Base-by-base conservation (phyloP, 2,329 filamentous ascomycete genomes). In the Fonsecaea pedrosoi region DNA sequence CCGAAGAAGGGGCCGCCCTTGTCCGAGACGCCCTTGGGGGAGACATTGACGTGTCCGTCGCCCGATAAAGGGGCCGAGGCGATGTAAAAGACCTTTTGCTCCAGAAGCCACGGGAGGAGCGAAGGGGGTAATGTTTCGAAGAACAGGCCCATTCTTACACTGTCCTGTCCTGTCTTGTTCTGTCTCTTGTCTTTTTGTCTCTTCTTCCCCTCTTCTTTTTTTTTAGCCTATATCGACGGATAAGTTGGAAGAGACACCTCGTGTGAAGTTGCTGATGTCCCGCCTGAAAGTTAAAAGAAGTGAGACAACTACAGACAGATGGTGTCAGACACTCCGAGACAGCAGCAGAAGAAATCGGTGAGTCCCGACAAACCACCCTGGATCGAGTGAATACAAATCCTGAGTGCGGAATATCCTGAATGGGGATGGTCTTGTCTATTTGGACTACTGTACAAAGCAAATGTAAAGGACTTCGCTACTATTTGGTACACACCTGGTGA, bases 1-100 rank as follows among this genome's bases (percentile, higher is more conserved):
- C 71, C 71, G 56, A 73, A 73, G 60, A 70, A 82, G 0, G 86
- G 81, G 25, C 89, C 83, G 57, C 91, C 90, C 78, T 94, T 92
- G 61, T 91, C 90, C 0, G 90, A 92, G 64, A 92, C 79, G 74
- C 68, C 68, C 77, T 94, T 92, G 57, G 91, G 90, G 0, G 90
- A 93, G 63, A 92, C 80, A 74, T 94, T 94, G 80, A 94, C 82
- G 79, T 94, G 90, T 3, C 70, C 70, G 1, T 81, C 78, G 21
- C 86, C 88, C n/a, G 84, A 83, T 32, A 87, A 83, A 0, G 90
- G 90, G 0, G 91, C 90, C 13, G 89, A 91, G 48, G 87, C 89
- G 10, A 90, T 89, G 81, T 90, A 93, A 83, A 93, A 93, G 73
- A 94, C 80, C 63, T 88, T 86, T 42, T 94, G 91, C 10, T 81